A percentile compares a stretch with the other conserved stretches of the same genome.
Conservation (phyloP, 495 filamentous ascomycete genomes). For the Darksidea phi region DNA sequence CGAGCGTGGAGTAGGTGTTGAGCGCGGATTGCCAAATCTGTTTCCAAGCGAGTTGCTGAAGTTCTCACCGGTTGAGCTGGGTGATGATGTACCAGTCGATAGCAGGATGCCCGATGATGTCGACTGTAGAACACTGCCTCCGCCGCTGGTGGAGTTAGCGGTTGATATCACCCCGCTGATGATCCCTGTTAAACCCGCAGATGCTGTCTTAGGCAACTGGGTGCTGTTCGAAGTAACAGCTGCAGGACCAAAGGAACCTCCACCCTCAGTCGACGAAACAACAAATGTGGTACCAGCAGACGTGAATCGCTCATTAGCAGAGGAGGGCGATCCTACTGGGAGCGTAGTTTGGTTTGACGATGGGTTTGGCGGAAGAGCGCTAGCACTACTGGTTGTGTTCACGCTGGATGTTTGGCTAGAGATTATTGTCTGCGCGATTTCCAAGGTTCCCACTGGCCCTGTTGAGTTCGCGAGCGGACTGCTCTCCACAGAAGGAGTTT, state of each 20-base stretch:
- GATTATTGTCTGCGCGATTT: background rate
- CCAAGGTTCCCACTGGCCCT: background rate
- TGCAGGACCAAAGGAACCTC: background rate
- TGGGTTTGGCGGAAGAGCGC: background rate
- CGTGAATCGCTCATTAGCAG: background rate
- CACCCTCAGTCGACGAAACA: background rate
- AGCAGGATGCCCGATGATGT: background rate
- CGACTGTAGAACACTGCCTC: background rate
- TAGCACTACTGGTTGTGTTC: background rate
- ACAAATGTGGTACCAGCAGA: background rate
- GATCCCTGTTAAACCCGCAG: background rate
- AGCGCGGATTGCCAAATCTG: background rate
- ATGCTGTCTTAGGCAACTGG: background rate
- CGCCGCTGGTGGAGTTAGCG: background rate
- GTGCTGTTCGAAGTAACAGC: background rate
- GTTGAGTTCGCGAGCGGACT: background rate
- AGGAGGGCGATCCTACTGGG: background rate
- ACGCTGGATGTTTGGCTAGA: background rate
- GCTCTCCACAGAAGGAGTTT: background rate
- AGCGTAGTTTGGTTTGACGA: background rate
- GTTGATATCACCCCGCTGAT: background rate
- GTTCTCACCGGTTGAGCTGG: background rate
- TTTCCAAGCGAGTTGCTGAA: background rate
- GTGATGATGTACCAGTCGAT: background rate
- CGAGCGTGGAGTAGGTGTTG: no score